Evolutionary conservation across 352 stramenopile species (phyloP).

Genomic region (Elongisporangium prolatum): DNA sequence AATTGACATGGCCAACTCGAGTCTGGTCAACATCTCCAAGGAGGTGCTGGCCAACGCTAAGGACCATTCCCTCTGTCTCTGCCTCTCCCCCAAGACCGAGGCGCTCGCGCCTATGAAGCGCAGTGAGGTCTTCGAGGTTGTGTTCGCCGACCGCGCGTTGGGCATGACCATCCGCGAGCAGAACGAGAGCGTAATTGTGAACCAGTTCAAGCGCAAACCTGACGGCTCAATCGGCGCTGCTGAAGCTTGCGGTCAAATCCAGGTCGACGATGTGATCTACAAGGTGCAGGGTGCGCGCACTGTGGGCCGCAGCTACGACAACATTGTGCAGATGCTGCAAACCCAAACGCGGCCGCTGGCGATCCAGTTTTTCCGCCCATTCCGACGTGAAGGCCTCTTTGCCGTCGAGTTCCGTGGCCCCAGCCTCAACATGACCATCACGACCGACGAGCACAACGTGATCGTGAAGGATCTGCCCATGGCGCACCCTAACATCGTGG

Average conservation of each 20-base stretch:
- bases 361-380: constrained; percentile 83
- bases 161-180: constrained; percentile 84
- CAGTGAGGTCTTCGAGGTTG: constrained; percentile 73
- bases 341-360: constrained; percentile 61
- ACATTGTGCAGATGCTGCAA: constrained; percentile 84
- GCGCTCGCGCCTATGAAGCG: constrained; percentile 76
- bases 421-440: constrained; percentile 86
- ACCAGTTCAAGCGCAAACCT: constrained; percentile 69
- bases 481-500: constrained; percentile 77
- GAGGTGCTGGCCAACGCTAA: constrained; percentile 43
- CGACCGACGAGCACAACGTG: constrained; percentile 78
- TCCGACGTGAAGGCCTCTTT: constrained; percentile 72
- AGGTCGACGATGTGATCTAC: constrained; percentile 79
- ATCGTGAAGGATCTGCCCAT: constrained; percentile 83
- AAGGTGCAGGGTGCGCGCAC: constrained; percentile 78
- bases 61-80: constrained; percentile 66
- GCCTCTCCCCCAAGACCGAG: constrained; percentile 80
- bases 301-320: constrained; percentile 75
- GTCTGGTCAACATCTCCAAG: constrained; percentile 81
- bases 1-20: constrained; percentile 77
- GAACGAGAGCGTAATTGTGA: constrained; percentile 82
- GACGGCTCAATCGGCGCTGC: constrained; percentile 51
- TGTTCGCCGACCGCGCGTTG: constrained; percentile 62
- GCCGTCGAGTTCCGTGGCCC: constrained; percentile 76
- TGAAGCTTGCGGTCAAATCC: constrained; percentile 51